phyloP scores from a whole-genome alignment of 208 protist species.

The Crithidia bombi region DNA sequence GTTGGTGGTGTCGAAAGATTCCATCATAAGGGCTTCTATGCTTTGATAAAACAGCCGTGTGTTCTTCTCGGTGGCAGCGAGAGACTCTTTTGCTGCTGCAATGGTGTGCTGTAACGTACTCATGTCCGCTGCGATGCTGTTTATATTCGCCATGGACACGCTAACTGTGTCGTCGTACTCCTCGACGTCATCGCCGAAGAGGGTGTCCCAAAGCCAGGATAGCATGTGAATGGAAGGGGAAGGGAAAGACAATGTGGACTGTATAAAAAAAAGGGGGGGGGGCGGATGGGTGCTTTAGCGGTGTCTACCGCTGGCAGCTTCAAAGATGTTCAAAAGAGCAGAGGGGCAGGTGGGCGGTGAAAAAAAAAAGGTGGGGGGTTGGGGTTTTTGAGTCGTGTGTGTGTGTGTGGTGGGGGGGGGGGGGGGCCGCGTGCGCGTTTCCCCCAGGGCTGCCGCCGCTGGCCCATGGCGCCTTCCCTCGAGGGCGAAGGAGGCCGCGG shows the following conservation, averaged over 20 bases:
- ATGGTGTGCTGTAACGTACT: not conserved
- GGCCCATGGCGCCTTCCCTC: no score
- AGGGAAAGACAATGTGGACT: not conserved
- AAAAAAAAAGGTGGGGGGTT: no score
- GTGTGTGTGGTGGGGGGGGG: no score
- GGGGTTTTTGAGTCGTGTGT: no score
- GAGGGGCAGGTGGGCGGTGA: no score
- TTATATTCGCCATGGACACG: conserved; percentile 3
- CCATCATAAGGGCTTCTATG: conserved; percentile 13
- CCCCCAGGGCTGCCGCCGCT: no score
- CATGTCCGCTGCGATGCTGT: not conserved
- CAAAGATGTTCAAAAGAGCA: no score
- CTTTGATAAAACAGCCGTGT: conserved; percentile 11
- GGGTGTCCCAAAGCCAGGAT: not conserved
- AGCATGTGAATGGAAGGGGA: conserved; percentile 6
- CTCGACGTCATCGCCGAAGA: not conserved
- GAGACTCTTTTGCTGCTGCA: not conserved
- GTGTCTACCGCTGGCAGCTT: no score
- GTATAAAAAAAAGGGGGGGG: not conserved
- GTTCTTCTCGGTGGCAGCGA: conserved; percentile 3
- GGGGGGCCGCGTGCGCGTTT: no score
- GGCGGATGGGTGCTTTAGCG: not conserved
- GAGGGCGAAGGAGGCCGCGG: no score
- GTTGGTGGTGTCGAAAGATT: conserved; percentile 2
- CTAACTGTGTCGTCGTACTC: conserved; percentile 7